These are phyloP conservation scores for Pterocarpus macrocarpus DNA, from an alignment of 306 rosid genomes.

Conservation along the genomic window DNA sequence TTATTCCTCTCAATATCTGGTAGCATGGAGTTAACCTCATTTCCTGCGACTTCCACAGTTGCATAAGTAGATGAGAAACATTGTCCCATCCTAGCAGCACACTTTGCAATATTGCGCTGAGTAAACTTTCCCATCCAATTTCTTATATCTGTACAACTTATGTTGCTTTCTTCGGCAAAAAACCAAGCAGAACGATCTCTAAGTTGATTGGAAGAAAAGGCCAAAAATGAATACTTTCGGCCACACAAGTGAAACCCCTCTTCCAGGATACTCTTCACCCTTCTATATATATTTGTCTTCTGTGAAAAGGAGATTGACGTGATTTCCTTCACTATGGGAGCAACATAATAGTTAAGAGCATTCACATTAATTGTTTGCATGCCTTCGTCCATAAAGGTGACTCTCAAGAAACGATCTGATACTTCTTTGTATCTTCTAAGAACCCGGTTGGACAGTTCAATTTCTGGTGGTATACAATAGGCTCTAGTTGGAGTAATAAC, in stretches of 20 bases:
- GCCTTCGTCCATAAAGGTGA: slow-evolving; percentile 94
- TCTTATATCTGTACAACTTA: slow-evolving; percentile 45
- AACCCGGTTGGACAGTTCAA: slow-evolving; percentile 87
- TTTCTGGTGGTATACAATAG: slow-evolving; percentile 82
- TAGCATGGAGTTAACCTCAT: slow-evolving; percentile 53
- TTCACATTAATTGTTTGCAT: slow-evolving; percentile 70
- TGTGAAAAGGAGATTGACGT: slow-evolving; percentile 66
- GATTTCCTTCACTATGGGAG: slow-evolving; percentile 80
- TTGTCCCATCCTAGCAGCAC: slow-evolving; percentile 93
- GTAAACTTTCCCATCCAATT: slow-evolving; percentile 83
- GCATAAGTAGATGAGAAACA: slow-evolving; percentile 96
- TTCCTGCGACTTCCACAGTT: slow-evolving; percentile 69
- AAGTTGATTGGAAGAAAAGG: slow-evolving; percentile 88
- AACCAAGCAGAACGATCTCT: slow-evolving; percentile 95
- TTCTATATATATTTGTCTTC: slow-evolving; percentile 63
- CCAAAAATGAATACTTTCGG: slow-evolving; percentile 76
- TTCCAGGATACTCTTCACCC: slow-evolving; percentile 66
- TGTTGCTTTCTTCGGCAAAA: slow-evolving; percentile 61
- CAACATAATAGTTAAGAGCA: slow-evolving; percentile 70
- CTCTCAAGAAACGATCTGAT: slow-evolving; percentile 82
- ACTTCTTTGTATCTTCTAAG: slow-evolving; percentile 72
- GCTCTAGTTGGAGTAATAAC: slow-evolving; percentile 90
- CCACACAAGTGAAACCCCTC: slow-evolving; percentile 76
- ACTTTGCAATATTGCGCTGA: slow-evolving; percentile 69
- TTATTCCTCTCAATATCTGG: slow-evolving; percentile 69